Base-by-base conservation (phyloP, 2,329 filamentous ascomycete species). In the Neonectria ditissima region DNA sequence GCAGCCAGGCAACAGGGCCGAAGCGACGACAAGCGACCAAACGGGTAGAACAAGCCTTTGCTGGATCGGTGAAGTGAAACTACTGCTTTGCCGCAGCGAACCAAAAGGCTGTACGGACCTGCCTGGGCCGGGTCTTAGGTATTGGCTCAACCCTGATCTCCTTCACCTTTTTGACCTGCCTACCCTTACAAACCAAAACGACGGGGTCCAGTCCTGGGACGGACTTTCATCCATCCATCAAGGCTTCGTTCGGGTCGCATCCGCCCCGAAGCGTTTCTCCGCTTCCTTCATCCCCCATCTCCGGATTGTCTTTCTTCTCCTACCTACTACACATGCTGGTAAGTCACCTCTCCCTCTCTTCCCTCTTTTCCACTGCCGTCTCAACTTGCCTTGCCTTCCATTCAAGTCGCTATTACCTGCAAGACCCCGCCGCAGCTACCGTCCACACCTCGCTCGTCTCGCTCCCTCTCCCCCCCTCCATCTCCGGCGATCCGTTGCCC, bases 401-500 rank as follows among this genome's bases (percentile, higher is more conserved):
- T 34, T n/a, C 18, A 28, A 10, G n/a, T 22, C 28, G n/a, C 47
- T 50, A 26, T 20, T 65, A 41, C 41, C n/a, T 28, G 32, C 39
- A 26, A 41, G 32, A 54, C 69, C 66, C 64, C 66, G 66, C 69
- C 64, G 55, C 34, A 37, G 14, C 55, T 56, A 55, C 67, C 67
- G 62, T 55, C 63, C 66, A 54, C 56, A 55, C 41, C 44, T 43
- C 55, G 59, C 59, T 56, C 62, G 65, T 62, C 45, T 60, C 63
- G 57, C 69, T 65, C 67, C 59, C 67, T 65, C 62, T 45, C 32
- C 47, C 65, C 65, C 69, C 67, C 60, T 65, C 70, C 65, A 69
- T 73, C 64, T 62, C 69, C 70, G 68, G 64, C 67, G 66, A 66
- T 72, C 69, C 71, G 70, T 68, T 66, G 69, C 69, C 69, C 68